A percentile compares a stretch with the other conserved stretches of the same genome.
These are phyloP conservation scores for Globisporangium solare DNA, from an alignment of 352 stramenopile species.

Conservation along the genomic window DNA sequence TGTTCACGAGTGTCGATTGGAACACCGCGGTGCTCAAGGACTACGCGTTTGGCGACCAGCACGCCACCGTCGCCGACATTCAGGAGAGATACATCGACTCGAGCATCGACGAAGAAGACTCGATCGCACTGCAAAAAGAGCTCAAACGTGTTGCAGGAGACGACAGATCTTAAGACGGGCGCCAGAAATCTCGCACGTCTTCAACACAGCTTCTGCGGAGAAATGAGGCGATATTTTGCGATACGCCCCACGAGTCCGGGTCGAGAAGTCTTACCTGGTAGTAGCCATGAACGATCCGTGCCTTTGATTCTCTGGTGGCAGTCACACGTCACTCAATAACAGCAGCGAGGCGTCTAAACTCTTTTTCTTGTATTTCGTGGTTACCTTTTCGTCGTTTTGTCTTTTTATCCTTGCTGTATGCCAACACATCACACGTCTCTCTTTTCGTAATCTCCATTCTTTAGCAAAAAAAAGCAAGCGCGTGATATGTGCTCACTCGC, in stretches of 20 bases:
- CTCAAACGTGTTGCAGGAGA: constrained; percentile 23
- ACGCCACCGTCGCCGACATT: constrained; percentile 28
- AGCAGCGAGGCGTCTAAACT: neutral
- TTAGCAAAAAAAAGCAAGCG: neutral
- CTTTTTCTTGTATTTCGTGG: no score
- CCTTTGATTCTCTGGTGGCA: no score
- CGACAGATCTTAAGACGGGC: neutral
- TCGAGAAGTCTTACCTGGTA: no score
- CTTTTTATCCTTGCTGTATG: no score
- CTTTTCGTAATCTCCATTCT: neutral
- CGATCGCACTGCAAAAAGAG: constrained; percentile 25
- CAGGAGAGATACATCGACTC: constrained; percentile 74
- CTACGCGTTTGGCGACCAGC: constrained; percentile 61
- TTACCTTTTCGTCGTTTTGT: no score
- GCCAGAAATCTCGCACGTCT: neutral
- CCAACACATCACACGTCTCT: no score
- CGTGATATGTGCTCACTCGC: neutral
- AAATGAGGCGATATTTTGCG: no score
- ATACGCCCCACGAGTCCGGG: no score
- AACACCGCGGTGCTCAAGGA: constrained; percentile 74
- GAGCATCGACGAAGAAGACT: constrained; percentile 21
- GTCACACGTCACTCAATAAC: no score
- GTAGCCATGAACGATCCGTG: no score
- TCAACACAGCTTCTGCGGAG: no score
- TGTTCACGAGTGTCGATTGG: constrained; percentile 78